These are phyloP conservation scores for Monosporozyma yasuniensis DNA, from an alignment of 805 yeast genomes.

Conservation along the genomic window DNA sequence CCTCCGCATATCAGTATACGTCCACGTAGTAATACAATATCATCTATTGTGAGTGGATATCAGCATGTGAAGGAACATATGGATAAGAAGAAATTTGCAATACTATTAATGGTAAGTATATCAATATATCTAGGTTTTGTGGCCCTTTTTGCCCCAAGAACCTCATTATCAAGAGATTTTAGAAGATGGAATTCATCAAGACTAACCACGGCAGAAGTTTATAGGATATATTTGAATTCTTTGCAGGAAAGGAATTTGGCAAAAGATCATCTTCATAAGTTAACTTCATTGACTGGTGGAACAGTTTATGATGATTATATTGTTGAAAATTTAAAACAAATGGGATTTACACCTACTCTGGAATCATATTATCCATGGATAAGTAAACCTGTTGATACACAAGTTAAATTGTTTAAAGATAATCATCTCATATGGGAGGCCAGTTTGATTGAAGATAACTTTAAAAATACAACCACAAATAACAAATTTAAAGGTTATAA, in stretches of 20 bases:
- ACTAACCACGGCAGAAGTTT: slow-evolving; percentile 60
- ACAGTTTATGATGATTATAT: slow-evolving; percentile 40
- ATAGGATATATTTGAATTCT: slow-evolving; percentile 46
- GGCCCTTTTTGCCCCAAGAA: slow-evolving; percentile 70
- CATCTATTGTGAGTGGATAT: slow-evolving; percentile 24
- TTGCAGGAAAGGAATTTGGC: slow-evolving; percentile 32
- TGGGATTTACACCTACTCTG: slow-evolving; percentile 41
- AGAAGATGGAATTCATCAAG: slow-evolving; percentile 61
- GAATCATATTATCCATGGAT: slow-evolving; percentile 53
- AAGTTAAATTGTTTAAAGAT: slow-evolving; percentile 28
- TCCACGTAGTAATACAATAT: slow-evolving; percentile 24
- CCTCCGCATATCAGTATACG: slow-evolving; percentile 6
- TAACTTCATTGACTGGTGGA: slow-evolving; percentile 20
- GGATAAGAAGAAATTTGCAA: slow-evolving; percentile 25
- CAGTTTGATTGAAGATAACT: slow-evolving; percentile 40
- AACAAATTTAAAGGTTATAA: slow-evolving; percentile 48
- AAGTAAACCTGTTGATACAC: slow-evolving; percentile 42
- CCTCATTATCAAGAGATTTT: slow-evolving; percentile 74
- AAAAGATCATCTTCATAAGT: slow-evolving; percentile 19
- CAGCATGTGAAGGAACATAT: slow-evolving; percentile 22
- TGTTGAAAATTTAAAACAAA: slow-evolving; percentile 38
- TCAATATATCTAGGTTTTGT: slow-evolving; percentile 40
- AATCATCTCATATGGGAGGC: slow-evolving; percentile 38
- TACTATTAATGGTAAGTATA: slow-evolving; percentile 17
- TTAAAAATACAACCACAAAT: neutral